Evolutionary conservation across 148 eudicot species (phyloP).

Genomic region (Rhododendron henanense): DNA sequence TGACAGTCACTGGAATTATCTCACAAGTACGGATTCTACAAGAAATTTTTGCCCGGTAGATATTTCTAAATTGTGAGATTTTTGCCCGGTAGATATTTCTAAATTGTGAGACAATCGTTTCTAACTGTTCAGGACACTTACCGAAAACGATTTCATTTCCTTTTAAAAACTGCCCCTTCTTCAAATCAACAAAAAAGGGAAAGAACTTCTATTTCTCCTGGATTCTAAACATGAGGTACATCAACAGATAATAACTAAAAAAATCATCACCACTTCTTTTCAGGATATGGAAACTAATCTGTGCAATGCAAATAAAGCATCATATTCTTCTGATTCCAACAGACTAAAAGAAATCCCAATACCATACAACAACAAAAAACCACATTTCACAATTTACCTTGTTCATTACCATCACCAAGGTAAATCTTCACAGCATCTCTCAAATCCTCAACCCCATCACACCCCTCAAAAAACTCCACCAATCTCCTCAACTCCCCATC

Average conservation of each 20-base stretch:
- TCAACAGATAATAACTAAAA: too few species aligned
- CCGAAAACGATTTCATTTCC: too few species aligned
- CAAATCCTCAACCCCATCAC: slow-evolving; percentile 45
- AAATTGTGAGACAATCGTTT: too few species aligned
- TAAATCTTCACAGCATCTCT: slow-evolving; percentile 62
- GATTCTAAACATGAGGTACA: not conserved
- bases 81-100: too few species aligned
- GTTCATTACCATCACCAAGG: not conserved
- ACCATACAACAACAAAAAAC: not conserved
- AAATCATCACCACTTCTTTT: not conserved
- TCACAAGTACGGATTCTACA: too few species aligned
- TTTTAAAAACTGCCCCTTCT: too few species aligned
- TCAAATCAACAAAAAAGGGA: not conserved
- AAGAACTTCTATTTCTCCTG: not conserved
- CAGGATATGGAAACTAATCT: not conserved
- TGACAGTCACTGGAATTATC: too few species aligned
- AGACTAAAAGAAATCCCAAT: not conserved
- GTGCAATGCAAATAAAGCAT: not conserved
- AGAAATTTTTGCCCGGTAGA: too few species aligned
- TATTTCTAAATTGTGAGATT: too few species aligned
- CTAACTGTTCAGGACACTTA: too few species aligned
- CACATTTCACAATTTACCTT: not conserved
- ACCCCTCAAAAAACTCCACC: slow-evolving; percentile 41
- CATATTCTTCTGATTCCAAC: not conserved
- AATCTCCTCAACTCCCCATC: slow-evolving; percentile 50